A percentile compares a stretch with the other conserved stretches of the same genome.
Evolutionary conservation across 768 basidiomycete genomes (phyloP).

Genomic region (Lyophyllum semitale): DNA sequence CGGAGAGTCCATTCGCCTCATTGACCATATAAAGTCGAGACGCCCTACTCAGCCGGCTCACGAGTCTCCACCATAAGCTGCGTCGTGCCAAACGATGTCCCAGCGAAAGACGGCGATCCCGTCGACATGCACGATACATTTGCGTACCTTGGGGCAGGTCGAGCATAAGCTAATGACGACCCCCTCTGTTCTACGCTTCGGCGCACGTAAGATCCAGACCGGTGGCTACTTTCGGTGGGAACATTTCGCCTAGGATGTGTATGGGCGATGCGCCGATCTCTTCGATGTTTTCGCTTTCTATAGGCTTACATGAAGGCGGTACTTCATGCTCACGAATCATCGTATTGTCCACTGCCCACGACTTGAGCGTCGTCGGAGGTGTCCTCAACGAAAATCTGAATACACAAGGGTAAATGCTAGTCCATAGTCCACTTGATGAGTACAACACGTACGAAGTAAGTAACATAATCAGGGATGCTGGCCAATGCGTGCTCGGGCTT

Average conservation of each 20-base stretch:
- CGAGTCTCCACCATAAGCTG: conserved; percentile 9
- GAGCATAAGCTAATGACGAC: conserved; percentile 20
- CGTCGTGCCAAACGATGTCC: conserved; percentile 11
- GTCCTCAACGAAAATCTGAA: conserved; percentile 9
- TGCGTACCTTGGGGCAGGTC: conserved; percentile 9
- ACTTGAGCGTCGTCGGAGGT: conserved; percentile 3
- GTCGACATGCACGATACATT: conserved; percentile 13
- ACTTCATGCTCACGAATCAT: conserved; percentile 1
- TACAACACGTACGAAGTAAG: conserved; percentile 1
- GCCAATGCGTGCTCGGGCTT: not conserved
- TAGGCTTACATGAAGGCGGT: not conserved
- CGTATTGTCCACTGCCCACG: conserved; percentile 1
- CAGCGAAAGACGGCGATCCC: not conserved
- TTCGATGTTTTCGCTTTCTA: no score
- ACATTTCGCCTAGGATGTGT: conserved; percentile 14
- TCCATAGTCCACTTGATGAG: no score
- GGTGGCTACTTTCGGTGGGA: conserved; percentile 25
- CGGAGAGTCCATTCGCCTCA: no score
- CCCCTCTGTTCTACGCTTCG: conserved; percentile 28
- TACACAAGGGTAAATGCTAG: not conserved
- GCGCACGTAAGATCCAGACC: conserved; percentile 25
- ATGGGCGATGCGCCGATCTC: conserved; percentile 14
- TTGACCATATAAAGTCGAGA: conserved; percentile 24
- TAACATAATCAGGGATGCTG: conserved; percentile 8
- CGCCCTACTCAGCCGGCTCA: conserved; percentile 1